Evolutionary conservation across 306 rosid species (phyloP), one percentile per base, ranked within the genome.

Genomic region (Castanea sativa): DNA sequence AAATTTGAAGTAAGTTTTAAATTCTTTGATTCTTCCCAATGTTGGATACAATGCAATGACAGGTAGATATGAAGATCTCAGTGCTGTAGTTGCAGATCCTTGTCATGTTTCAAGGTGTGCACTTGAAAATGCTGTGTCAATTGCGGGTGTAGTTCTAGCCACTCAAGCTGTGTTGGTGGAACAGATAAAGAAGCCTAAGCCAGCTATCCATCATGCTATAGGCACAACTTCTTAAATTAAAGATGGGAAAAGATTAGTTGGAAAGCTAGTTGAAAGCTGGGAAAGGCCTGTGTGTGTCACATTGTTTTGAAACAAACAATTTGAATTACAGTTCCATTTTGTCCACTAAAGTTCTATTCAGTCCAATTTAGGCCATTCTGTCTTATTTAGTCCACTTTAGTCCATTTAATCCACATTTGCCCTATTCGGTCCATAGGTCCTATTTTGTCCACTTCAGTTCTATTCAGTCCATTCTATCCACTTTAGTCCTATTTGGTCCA

Each of bases 81-180:
- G 87, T 73, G 92, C 94, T 0, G 98, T 97, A 30, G 91, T 95
- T 53, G 82, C 90, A 49, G 98, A 95, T 90, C 99, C 98, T 68
- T 85, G 97, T 84, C 91, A 89, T 38, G 97, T 92, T 82, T 80
- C 94, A 23, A 92, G 96, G 79, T 91, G 97, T 76, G 99, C 99
- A 75, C 97, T 95, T 83, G 92, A 92, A 83, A 91, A 80, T 85
- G 97, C 99, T 11, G 96, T 81, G 79, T 91, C 98, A 13, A 82
- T 95, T 81, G 92, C 98, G 35, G 93, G 97, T 13, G 20, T 95
- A 76, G 72, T 30, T 8, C 45, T 41, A 41, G 2, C 12, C 3
- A 41, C 45, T 41, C 45, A 41, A 41, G 45, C 45, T 8, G 76
- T 95, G 69, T 55, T 95, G 84, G 96, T 92, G 76, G 97, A 91